Evolutionary conservation across 352 stramenopile species (phyloP).

Genomic region (Aphanomyces astaci): DNA sequence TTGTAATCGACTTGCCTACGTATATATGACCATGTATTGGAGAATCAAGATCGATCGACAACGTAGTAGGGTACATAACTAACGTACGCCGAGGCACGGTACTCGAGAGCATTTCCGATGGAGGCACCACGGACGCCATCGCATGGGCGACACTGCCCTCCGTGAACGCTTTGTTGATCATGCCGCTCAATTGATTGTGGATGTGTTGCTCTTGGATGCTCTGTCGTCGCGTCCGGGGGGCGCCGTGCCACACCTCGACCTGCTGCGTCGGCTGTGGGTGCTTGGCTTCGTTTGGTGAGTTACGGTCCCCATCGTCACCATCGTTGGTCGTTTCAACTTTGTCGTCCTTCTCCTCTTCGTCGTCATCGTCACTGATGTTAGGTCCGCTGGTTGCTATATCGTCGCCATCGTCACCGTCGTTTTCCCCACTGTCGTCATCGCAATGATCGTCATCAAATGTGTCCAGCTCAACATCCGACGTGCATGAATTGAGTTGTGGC

Average conservation of each 20-base stretch:
- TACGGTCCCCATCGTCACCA: no score
- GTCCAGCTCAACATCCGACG: no score
- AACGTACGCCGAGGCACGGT: not conserved
- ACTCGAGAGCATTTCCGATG: not conserved
- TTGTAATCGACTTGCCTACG: not conserved
- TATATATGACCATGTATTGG: not conserved
- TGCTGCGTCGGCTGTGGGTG: no score
- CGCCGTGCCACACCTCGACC: no score
- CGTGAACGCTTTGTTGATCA: slow-evolving; percentile 17
- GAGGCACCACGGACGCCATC: not conserved
- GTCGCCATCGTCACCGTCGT: not conserved
- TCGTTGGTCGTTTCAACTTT: not conserved
- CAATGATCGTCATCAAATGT: not conserved
- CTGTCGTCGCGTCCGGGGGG: not conserved
- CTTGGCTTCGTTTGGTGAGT: no score
- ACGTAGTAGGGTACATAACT: no score
- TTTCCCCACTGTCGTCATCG: not conserved
- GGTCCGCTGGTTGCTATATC: not conserved
- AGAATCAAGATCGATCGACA: not conserved
- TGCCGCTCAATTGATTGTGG: not conserved
- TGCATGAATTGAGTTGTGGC: not conserved
- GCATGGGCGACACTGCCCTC: not conserved
- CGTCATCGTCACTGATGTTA: slow-evolving; percentile 3
- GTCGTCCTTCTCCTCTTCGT: not conserved
- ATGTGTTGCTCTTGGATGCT: slow-evolving; percentile 6